phyloP scores from a whole-genome alignment of 345 rosid species.

The Capsella bursapastoris region DNA sequence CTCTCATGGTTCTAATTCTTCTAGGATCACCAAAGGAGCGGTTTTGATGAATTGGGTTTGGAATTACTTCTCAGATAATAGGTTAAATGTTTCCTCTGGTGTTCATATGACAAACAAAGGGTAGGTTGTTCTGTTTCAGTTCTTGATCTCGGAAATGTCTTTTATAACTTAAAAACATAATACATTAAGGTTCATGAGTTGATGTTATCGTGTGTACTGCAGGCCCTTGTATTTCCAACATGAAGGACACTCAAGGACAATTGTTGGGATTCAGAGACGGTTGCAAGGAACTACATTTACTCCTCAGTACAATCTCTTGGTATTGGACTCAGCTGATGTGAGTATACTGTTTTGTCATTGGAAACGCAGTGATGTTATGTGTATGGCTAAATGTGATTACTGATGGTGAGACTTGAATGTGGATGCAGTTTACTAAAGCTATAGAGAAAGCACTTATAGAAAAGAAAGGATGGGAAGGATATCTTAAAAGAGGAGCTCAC shows the following conservation, averaged over 20 bases:
- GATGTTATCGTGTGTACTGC: conserved; percentile 32
- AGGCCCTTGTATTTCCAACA: conserved; percentile 92
- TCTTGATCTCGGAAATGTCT: background rate
- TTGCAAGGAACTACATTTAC: conserved; percentile 47
- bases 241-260: conserved; percentile 82
- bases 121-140: conserved; percentile 49
- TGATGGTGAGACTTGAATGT: conserved; percentile 26
- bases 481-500: conserved; percentile 75
- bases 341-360: conserved; percentile 35
- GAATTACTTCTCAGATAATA: conserved; percentile 69
- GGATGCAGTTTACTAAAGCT: conserved; percentile 58
- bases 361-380: background rate
- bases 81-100: conserved; percentile 44
- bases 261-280: conserved; percentile 71
- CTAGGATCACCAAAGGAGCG: conserved; percentile 48
- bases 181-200: conserved; percentile 16
- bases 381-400: background rate
- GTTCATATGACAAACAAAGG: conserved; percentile 53
- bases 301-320: conserved; percentile 60
- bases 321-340: conserved; percentile 78
- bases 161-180: background rate
- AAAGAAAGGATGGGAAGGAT: conserved; percentile 69
- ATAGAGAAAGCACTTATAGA: conserved; percentile 63
- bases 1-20: conserved; percentile 21
- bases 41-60: conserved; percentile 79